A percentile compares a stretch with the other conserved stretches of the same genome.
These are phyloP conservation scores for Pisolithus orientalis DNA, from an alignment of 768 basidiomycete species.

Conservation along the genomic window DNA sequence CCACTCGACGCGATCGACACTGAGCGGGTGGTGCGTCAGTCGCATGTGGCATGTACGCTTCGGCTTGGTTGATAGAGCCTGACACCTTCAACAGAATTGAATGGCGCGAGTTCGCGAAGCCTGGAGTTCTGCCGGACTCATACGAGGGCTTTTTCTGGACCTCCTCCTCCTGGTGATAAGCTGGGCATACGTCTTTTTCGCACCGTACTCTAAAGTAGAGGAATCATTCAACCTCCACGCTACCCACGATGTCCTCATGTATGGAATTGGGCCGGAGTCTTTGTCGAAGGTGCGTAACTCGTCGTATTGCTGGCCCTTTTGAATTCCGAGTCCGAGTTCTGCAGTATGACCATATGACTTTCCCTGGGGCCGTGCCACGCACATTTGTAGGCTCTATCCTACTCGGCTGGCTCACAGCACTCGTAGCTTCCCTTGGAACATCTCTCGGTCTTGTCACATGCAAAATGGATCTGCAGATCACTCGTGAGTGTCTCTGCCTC, in stretches of 20 bases:
- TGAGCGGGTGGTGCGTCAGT: no score
- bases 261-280: slow-evolving; percentile 45
- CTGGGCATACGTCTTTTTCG: slow-evolving; percentile 66
- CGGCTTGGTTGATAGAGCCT: no score
- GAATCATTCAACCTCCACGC: slow-evolving; percentile 96
- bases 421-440: slow-evolving; percentile 39
- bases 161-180: slow-evolving; percentile 41
- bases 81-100: no score
- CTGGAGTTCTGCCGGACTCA: background rate
- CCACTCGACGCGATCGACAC: no score
- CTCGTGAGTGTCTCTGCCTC: slow-evolving; percentile 40
- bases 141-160: slow-evolving; percentile 36
- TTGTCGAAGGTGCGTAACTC: slow-evolving; percentile 39
- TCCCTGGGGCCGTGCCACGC: slow-evolving; percentile 85
- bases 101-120: no score
- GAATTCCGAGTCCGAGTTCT: slow-evolving; percentile 1
- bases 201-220: slow-evolving; percentile 95
- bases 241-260: slow-evolving; percentile 77
- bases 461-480: slow-evolving; percentile 67
- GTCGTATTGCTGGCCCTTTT: background rate
- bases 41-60: no score
- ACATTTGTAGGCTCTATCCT: slow-evolving; percentile 77
- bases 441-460: slow-evolving; percentile 37
- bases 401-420: slow-evolving; percentile 52
- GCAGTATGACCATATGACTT: slow-evolving; percentile 87